These are phyloP conservation scores for Zygnema cylindricum DNA, from an alignment of 139 green algal species.

Conservation along the genomic window DNA sequence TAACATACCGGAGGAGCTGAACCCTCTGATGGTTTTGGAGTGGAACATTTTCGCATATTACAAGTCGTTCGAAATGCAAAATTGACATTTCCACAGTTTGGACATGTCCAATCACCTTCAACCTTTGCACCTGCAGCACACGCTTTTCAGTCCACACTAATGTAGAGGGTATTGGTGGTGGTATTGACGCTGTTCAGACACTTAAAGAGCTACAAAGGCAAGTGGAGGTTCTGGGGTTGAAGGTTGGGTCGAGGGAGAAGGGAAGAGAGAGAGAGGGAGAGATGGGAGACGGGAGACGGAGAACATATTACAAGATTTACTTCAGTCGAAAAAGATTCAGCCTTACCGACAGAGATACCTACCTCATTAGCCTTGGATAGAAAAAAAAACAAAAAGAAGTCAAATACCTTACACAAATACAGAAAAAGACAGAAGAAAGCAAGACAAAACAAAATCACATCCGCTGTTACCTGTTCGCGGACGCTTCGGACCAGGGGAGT, in stretches of 20 bases:
- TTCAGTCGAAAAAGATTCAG: no score
- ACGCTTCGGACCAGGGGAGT: not conserved
- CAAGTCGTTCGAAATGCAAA: constrained; percentile 60
- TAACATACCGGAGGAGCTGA: constrained; percentile 1
- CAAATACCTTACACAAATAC: not conserved
- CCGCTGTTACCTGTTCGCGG: not conserved
- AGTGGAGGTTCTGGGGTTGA: no score
- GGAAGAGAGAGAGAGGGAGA: not conserved
- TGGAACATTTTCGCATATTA: constrained; percentile 62
- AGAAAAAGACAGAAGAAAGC: no score
- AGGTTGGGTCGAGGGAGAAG: not conserved
- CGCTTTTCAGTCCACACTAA: no score
- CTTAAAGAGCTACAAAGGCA: no score
- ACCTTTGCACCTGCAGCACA: constrained; percentile 11
- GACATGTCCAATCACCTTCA: constrained; percentile 56
- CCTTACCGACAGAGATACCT: no score
- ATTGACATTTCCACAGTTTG: constrained; percentile 57
- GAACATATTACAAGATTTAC: no score
- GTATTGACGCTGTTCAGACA: no score
- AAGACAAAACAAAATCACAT: not conserved
- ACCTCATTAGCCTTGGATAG: not conserved
- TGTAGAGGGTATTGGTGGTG: no score
- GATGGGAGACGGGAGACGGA: not conserved
- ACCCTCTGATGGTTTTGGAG: constrained; percentile 42
- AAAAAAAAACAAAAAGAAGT: not conserved